A percentile compares a stretch with the other conserved stretches of the same genome.
Conservation (phyloP, 2,329 filamentous ascomycete species). For the Fusarium ambrosium region DNA sequence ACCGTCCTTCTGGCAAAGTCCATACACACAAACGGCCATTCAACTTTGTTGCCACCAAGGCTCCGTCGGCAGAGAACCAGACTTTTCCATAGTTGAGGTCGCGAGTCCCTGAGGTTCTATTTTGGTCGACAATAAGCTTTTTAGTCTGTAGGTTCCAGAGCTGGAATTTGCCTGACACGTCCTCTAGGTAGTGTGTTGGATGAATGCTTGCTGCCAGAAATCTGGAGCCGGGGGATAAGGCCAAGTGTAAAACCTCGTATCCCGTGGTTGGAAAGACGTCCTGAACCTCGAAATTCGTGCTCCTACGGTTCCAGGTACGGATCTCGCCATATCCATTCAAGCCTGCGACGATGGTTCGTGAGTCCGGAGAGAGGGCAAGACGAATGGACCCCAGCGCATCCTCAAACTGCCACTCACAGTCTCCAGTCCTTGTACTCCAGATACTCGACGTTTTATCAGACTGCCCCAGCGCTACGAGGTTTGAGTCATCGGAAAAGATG, state of each 20-base stretch:
- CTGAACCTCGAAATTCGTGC: not conserved
- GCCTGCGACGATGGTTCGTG: not conserved
- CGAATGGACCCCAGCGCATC: not conserved
- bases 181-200: not conserved
- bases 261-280: not conserved
- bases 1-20: not conserved
- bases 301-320: not conserved
- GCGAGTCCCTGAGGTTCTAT: not conserved
- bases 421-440: not conserved
- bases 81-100: not conserved
- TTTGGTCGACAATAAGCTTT: not conserved
- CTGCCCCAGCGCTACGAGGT: not conserved
- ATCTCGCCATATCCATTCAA: not conserved
- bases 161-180: not conserved
- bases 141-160: not conserved
- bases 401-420: not conserved
- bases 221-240: not conserved
- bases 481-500: not conserved
- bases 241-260: not conserved
- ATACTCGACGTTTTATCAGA: not conserved
- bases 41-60: not conserved
- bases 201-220: not conserved
- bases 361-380: not conserved
- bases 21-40: not conserved
- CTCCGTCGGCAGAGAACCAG: not conserved